Evolutionary conservation across 345 rosid species (phyloP), one percentile per base, ranked within the genome.

Genomic region (Sonneratia caseolaris): DNA sequence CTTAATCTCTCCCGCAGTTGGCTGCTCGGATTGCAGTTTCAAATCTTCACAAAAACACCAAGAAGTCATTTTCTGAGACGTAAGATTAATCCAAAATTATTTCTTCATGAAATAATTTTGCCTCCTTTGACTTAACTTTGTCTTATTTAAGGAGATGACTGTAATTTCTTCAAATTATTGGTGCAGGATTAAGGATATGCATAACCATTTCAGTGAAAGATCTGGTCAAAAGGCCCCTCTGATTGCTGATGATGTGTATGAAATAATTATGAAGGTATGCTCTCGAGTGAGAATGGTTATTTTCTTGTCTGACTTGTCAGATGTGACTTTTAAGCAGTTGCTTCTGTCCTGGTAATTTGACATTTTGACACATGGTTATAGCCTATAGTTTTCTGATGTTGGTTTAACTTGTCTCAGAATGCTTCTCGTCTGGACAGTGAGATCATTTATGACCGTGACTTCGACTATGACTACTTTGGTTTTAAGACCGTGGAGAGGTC

Each of bases 21-120:
- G 99, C 98, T 73, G 99, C 99, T 0, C 91, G 99, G 77, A 91
- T 96, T 74, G 99, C 81, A 73, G 99, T 96, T 13, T 96, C 98
- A 6, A 96, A 96, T 83, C 90, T 96, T 71, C 98, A 96, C 77
- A 96, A 96, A 86, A 96, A 92, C 76, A 96, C 99, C 4, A 88
- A 80, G 84, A 96, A 96, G 65, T 88, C 85, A 3, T 96, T 96
- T 75, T 96, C 99, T 0, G 99, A 96, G 78, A 92, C 97, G 99
- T 96, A 80, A 81, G 99, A 82, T 67, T 70, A 80, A 35, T 76
- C 2, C 5, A 32, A 32, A n/a, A 3, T 15, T 55, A 10, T 47
- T 47, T 13, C 51, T 9, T 8, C 51, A 5, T 13, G 43, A 40
- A 8, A 3, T 57, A 35, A 18, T 21, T 13, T 22, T 7, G 38